Conservation (phyloP, 768 basidiomycete species). For the Phylloporus scabripes region DNA sequence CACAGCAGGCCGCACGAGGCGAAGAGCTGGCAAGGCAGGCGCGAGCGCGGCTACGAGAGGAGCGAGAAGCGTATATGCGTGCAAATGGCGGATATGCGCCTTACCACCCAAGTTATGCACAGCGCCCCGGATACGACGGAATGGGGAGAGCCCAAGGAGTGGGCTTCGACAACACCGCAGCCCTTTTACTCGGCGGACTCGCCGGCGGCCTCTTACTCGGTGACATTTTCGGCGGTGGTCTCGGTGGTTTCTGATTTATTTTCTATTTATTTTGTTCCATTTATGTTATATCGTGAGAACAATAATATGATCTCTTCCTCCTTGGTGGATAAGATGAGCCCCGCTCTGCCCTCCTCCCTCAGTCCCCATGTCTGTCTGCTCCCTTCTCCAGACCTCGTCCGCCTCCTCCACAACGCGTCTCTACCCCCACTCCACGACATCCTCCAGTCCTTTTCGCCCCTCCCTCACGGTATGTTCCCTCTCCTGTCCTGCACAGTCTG, state of each 20-base stretch:
- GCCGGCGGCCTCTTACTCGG: conserved; percentile 49
- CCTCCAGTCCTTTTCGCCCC: conserved; percentile 79
- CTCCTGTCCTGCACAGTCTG: neutral
- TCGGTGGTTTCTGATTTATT: conserved; percentile 34
- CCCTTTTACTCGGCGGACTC: conserved; percentile 37
- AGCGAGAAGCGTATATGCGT: conserved; percentile 34
- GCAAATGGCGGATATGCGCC: conserved; percentile 30
- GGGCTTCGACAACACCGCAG: conserved; percentile 8
- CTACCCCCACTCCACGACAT: conserved; percentile 69
- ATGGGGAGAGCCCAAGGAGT: neutral
- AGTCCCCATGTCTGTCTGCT: conserved; percentile 78
- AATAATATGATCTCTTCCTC: neutral
- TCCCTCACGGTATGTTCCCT: conserved; percentile 60
- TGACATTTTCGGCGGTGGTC: conserved; percentile 38
- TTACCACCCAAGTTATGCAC: conserved; percentile 21
- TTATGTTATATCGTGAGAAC: conserved; percentile 7
- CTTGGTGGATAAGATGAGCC: conserved; percentile 36
- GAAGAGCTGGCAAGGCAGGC: conserved; percentile 18
- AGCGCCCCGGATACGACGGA: neutral
- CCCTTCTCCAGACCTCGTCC: conserved; percentile 62
- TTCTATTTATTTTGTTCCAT: conserved; percentile 6
- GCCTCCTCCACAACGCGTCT: conserved; percentile 51
- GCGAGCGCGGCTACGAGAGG: conserved; percentile 17
- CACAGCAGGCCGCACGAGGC: conserved; percentile 26
- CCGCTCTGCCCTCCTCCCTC: conserved; percentile 62